Base-by-base conservation (phyloP, 73 alveolate species). In the Vitrella brassicaformis region DNA sequence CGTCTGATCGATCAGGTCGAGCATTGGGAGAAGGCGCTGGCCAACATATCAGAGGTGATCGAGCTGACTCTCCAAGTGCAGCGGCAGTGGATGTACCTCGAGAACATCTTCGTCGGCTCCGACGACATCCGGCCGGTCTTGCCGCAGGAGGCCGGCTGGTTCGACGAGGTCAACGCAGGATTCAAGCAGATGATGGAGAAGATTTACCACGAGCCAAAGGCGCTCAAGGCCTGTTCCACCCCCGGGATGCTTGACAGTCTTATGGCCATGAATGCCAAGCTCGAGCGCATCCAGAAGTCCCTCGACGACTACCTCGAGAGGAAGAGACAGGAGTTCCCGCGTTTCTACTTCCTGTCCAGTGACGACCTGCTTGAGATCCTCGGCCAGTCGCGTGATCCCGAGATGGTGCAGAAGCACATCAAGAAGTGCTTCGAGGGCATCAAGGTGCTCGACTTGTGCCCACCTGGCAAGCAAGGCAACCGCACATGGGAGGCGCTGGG, bases 261-360 rank as follows among this genome's bases (percentile, higher is more conserved):
- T 28, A 85, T 81, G 65, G 29, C 7, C 29, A 22, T 56, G 30
- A 89, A 88, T 68, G 74, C 86, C 25, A 92, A 82, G 69, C 79
- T 94, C 72, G 99, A 96, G 71, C 90, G 87, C 67, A 94, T 94
- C 71, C 95, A 96, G 84, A 96, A 94, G 90, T 88, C 91, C 70
- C 85, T 96, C 46, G 91, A 91, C 85, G 94, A 96, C 84, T 96
- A 90, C 89, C 79, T 96, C 74, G 98, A 94, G 90, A 93, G 92
- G 83, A 92, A 96, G 92, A 88, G 99, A 71, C 66, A 80, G 47
- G 87, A 71, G 39, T 97, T 97, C 92, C 98, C 98, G 25, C 91
- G 99, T 85, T 97, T 97, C 93, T 97, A 95, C 88, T 97, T 97
- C 97, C 88, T 97, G 66, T 95, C 99, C 66, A 95, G 95, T 81